Evolutionary conservation across 2,329 filamentous ascomycete genomes (phyloP), one percentile per base, ranked within the genome.

Genomic region (Ophiocordyceps sinensis): DNA sequence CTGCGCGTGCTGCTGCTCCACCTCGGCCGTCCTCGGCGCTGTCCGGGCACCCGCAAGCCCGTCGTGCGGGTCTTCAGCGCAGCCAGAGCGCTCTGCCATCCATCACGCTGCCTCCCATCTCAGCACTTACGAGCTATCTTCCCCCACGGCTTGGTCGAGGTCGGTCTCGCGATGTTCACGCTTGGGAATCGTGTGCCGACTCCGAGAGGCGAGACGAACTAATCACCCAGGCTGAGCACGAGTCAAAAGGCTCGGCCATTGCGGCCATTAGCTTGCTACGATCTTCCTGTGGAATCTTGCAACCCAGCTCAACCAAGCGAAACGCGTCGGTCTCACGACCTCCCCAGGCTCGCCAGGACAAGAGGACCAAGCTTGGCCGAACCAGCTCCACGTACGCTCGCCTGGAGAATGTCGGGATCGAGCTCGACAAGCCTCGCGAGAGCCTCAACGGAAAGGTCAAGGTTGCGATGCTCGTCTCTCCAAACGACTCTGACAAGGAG

Each of bases 121-220:
- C 71, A 5, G 60, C 66, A 14, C 56, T 76, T 34, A 73, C 71
- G 10, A 64, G 61, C 51, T 59, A 64, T n/a, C 60, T 75, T 13
- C 70, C 73, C 23, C 74, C 72, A 17, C 67, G 68, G 30, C 64
- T 80, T 15, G 64, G 66, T 29, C 77, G 79, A 42, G 85, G 85
- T 41, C 75, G 89, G 43, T 94, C 88, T 43, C 79, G 85, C 41
- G 85, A 95, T 58, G 85, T 87, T 15, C 79, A 87, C 39, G 84
- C 82, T 7, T 95, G 89, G 89, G 85, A 94, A 54, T 86, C 86
- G 43, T 88, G 84, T 64, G 89, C 85, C 52, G 85, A 94, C 55
- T 79, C 80, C 8, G 84, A 91, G 49, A 66, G 75, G 40, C 79
- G 82, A 36, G 85, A 86, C 53, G 83, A 86, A 49, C 65, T 94